phyloP scores from a whole-genome alignment of 2,329 filamentous ascomycete genomes.

The Fusarium chuoi region DNA sequence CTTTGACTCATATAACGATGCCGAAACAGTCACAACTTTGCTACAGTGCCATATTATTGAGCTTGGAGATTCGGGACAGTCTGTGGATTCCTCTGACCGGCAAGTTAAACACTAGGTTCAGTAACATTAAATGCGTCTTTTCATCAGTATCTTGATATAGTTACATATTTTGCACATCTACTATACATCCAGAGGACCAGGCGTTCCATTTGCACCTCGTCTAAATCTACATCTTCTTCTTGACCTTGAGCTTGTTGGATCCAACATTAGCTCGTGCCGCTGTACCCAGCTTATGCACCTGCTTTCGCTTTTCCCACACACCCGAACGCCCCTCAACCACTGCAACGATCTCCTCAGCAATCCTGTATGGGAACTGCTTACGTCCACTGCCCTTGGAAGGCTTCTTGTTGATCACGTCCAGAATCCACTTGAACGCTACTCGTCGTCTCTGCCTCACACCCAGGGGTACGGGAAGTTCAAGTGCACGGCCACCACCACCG shows the following conservation, averaged over 20 bases:
- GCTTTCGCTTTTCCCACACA: constrained; percentile 84
- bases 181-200: constrained; percentile 37
- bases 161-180: constrained; percentile 47
- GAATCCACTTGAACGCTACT: constrained; percentile 86
- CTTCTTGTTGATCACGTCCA: constrained; percentile 84
- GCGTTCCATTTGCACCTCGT: constrained; percentile 1
- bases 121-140: constrained; percentile 26
- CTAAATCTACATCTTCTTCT: constrained; percentile 49
- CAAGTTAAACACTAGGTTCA: neutral
- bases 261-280: constrained; percentile 78
- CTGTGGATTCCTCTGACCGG: neutral
- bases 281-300: constrained; percentile 84
- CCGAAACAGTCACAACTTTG: neutral
- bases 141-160: constrained; percentile 45
- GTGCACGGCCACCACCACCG: constrained; percentile 84
- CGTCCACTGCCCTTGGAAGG: constrained; percentile 76
- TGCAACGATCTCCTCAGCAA: constrained; percentile 87
- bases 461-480: constrained; percentile 86
- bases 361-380: constrained; percentile 76
- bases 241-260: constrained; percentile 50
- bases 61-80: neutral
- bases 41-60: neutral
- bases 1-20: neutral
- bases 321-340: constrained; percentile 86
- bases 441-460: constrained; percentile 79